phyloP scores from a whole-genome alignment of 2,329 filamentous ascomycete species.

The Monosporascus sp. region DNA sequence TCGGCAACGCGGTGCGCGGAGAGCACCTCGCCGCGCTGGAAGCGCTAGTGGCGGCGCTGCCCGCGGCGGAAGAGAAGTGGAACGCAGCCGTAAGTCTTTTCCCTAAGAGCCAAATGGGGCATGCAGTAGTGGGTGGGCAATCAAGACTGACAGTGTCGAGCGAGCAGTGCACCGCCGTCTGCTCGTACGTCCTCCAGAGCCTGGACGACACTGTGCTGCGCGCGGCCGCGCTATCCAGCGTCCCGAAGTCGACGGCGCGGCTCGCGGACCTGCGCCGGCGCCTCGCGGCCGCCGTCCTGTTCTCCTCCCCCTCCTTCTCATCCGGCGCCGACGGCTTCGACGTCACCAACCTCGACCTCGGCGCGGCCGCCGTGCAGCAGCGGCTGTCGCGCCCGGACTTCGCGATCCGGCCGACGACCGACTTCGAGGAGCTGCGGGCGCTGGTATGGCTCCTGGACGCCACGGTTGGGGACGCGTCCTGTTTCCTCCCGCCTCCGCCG shows the following conservation, averaged over 20 bases:
- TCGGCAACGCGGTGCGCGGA: slow-evolving; percentile 25
- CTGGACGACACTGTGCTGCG: slow-evolving; percentile 48
- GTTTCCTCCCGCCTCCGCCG: slow-evolving; percentile 15
- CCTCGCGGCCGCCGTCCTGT: slow-evolving; percentile 60
- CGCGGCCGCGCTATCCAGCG: slow-evolving; percentile 49
- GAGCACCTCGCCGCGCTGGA: slow-evolving; percentile 31
- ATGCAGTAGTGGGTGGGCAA: too few relatives aligned
- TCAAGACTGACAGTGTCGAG: too few relatives aligned
- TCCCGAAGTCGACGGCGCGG: slow-evolving; percentile 47
- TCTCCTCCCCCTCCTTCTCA: slow-evolving; percentile 41
- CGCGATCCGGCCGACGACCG: slow-evolving; percentile 45
- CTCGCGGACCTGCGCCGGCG: slow-evolving; percentile 59
- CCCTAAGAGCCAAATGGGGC: neutral
- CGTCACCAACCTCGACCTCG: slow-evolving; percentile 31
- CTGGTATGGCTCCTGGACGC: slow-evolving; percentile 66
- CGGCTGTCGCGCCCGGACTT: slow-evolving; percentile 46
- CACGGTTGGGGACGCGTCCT: slow-evolving; percentile 60
- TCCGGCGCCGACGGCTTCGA: slow-evolving; percentile 33
- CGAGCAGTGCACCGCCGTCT: slow-evolving; percentile 44
- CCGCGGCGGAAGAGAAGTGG: slow-evolving; percentile 29
- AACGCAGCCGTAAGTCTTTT: slow-evolving; percentile 35
- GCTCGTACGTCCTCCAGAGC: slow-evolving; percentile 38
- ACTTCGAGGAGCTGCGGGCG: slow-evolving; percentile 65
- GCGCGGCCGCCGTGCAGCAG: slow-evolving; percentile 30
- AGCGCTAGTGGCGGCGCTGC: slow-evolving; percentile 38